These are phyloP conservation scores for Neocatenulostroma microsporum DNA, from an alignment of 2,329 filamentous ascomycete genomes.

Conservation along the genomic window DNA sequence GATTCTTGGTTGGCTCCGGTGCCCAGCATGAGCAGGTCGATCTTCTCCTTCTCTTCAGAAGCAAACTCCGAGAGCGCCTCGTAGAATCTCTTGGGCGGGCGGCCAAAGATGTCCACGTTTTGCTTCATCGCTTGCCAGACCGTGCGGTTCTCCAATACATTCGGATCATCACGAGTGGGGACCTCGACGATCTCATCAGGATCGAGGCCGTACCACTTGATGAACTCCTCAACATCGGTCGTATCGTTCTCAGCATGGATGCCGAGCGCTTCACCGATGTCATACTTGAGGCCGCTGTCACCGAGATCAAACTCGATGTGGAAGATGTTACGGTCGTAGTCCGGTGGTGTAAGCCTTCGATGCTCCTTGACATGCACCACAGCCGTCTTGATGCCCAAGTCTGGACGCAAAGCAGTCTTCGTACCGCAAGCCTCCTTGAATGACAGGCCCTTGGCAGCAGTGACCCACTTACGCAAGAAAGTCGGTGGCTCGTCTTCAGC, in stretches of 20 bases:
- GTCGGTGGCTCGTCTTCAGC: constrained; percentile 59
- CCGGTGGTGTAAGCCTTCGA: constrained; percentile 75
- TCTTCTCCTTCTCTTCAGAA: constrained; percentile 71
- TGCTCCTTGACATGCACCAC: constrained; percentile 92
- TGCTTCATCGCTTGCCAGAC: constrained; percentile 86
- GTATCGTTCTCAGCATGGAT: constrained; percentile 93
- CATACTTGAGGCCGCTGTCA: constrained; percentile 82
- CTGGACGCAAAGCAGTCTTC: constrained; percentile 66
- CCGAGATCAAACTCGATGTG: constrained; percentile 98
- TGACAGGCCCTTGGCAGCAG: constrained; percentile 73
- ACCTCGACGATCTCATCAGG: constrained; percentile 80
- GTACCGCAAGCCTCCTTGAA: constrained; percentile 95
- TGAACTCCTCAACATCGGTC: constrained; percentile 71
- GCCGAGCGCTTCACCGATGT: constrained; percentile 93
- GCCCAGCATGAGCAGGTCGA: constrained; percentile 66
- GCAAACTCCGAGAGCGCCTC: constrained; percentile 84
- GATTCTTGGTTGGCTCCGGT: constrained; percentile 58
- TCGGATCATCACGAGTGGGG: constrained; percentile 68
- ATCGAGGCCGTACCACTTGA: constrained; percentile 79
- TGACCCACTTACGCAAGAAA: constrained; percentile 68
- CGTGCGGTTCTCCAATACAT: constrained; percentile 75
- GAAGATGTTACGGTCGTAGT: constrained; percentile 98
- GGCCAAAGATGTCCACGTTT: constrained; percentile 93
- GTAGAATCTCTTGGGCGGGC: constrained; percentile 96
- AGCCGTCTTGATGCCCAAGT: constrained; percentile 75